Evolutionary conservation across 495 filamentous ascomycete genomes (phyloP), one percentile per base, ranked within the genome.

Genomic region (Aspergillus nanangensis): DNA sequence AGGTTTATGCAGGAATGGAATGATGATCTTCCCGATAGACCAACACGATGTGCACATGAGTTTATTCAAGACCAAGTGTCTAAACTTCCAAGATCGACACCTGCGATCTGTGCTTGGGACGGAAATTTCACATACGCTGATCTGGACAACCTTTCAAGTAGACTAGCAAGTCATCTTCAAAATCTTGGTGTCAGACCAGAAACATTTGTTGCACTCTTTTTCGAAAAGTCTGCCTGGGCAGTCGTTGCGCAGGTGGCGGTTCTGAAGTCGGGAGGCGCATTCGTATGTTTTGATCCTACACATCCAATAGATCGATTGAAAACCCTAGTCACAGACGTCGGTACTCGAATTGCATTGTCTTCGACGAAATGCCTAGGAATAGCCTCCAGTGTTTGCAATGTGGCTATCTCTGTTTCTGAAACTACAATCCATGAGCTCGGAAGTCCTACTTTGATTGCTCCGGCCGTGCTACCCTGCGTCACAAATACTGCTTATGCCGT

Each of bases 221-320:
- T 82, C 20, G 76, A 81, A 23, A 82, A 81, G 51, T 79, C 76
- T 0, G 65, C 64, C 1, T 82, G 75, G 77, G 66, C 70, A 10
- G 47, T 77, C 5, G 63, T 84, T 21, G 60, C 77, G 2, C 69
- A 76, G 50, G 47, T 82, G 3, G 80, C 76, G 1, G 69, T 85
- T 14, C 60, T 78, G 5, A 80, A 78, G 50, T 77, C 81, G 5
- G 82, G 82, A 3, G 78, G 74, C 15, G 79, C 72, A 0, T 79
- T 79, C 53, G 73, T 82, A 2, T 74, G 70, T 0, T 58, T 87
- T 5, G 81, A 86, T 52, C 72, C 76, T 13, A 61, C 63, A 0
- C 71, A 81, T 34, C 81, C 84, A 0, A 65, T 75, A 44, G 67
- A 68, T 7, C 71, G 83, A 10, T 60, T 83, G 15, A 58, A 69